Base-by-base conservation (phyloP, 164 flowering plant genomes). In the Hamamelis virginiana region DNA sequence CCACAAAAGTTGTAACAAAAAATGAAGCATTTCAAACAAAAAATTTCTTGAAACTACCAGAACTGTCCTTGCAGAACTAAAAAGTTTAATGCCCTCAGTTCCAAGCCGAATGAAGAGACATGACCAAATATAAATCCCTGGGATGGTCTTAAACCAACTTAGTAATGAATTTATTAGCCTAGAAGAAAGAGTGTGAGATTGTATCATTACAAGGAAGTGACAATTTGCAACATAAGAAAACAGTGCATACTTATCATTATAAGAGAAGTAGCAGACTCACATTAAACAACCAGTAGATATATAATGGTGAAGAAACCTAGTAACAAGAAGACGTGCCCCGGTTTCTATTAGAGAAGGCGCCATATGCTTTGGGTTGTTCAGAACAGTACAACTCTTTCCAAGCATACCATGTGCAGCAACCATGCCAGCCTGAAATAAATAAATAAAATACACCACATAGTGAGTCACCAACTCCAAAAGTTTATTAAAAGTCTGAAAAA, bases 251-350 rank as follows among this genome's bases (percentile, higher is more conserved):
- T 67, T n/a, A 23, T 14, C 51, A 27, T 53, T 22, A 23, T 28
- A 16, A 28, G 43, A n/a, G 27, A 22, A n/a, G n/a, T n/a, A n/a
- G n/a, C n/a, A n/a, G n/a, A 85, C 97, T 87, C 81, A 89, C 98
- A 60, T 86, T 64, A 95, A 69, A 78, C 80, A 69, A 33, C 98
- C 99, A 22, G 89, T 77, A 56, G 89, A 76, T 60, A 95, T 84
- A 70, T 73, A 92, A 43, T 72, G 50, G 8, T 76, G 57, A 27
- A 93, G 86, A 78, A 91, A 91, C 51, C 85, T 78, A 67, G 89
- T 84, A 13, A 94, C 88, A 64, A 90, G 78, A 62, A 83, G 71
- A 44, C 98, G 87, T 18, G 97, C 94, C n/a, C 91, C 94, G 13
- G 84, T 76, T 78, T 91, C 98, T 28, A 69, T 64, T 77, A 79